phyloP scores from a whole-genome alignment of 805 yeast genomes.

The Sugiyamaella qingdaonensis region DNA sequence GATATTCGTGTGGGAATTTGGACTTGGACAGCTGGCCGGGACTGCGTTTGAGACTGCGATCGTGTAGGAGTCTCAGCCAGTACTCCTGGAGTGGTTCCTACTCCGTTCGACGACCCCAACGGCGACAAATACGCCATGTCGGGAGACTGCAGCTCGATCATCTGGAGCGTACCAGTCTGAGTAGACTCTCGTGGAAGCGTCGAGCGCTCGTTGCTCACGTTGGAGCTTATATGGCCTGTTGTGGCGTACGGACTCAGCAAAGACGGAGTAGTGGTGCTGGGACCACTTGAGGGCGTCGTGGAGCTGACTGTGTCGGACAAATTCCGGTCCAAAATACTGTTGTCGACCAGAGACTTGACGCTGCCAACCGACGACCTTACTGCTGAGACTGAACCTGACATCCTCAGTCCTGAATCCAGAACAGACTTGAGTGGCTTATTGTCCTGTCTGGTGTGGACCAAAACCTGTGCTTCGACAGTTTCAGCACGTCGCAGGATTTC shows the following conservation, averaged over 20 bases:
- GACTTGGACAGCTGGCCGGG: too few species aligned
- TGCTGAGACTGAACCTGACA: background rate
- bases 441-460: background rate
- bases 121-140: background rate
- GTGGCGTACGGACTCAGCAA: background rate
- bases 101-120: background rate
- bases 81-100: background rate
- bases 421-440: background rate
- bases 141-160: background rate
- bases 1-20: too few species aligned
- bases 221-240: background rate
- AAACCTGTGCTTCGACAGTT: background rate
- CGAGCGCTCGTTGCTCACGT: background rate
- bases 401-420: background rate
- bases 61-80: background rate
- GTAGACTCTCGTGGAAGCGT: background rate
- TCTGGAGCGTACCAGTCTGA: background rate
- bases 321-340: background rate
- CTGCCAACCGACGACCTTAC: background rate
- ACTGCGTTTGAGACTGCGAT: too few species aligned
- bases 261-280: background rate
- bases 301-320: background rate
- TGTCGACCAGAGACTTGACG: background rate
- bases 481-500: background rate
- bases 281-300: background rate